phyloP scores from a whole-genome alignment of 2,329 filamentous ascomycete genomes.

The Neopestalotiopsis clavispora region DNA sequence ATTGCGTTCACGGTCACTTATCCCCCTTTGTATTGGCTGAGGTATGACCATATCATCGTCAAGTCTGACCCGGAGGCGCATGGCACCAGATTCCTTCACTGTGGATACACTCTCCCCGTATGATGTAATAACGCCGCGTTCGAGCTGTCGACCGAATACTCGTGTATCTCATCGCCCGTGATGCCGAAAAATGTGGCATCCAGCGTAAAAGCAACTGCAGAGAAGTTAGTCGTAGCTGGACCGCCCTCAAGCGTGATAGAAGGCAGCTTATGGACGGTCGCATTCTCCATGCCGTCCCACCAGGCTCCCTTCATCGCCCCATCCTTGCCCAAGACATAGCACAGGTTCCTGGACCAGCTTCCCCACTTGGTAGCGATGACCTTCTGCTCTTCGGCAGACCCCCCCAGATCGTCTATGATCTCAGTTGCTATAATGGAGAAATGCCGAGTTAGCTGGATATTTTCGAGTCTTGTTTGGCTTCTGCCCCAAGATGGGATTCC shows the following conservation, averaged over 20 bases:
- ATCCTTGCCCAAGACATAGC: constrained; percentile 5
- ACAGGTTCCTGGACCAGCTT: constrained; percentile 20
- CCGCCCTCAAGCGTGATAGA: constrained; percentile 19
- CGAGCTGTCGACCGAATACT: constrained; percentile 19
- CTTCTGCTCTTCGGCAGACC: constrained; percentile 17
- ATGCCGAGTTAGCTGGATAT: not conserved
- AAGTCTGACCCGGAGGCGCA: too few relatives aligned
- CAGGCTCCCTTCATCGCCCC: constrained; percentile 12
- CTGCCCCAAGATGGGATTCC: too few relatives aligned
- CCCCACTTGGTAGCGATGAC: constrained; percentile 24
- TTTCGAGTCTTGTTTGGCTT: not conserved
- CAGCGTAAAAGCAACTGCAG: constrained; percentile 27
- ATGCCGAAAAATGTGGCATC: constrained; percentile 29
- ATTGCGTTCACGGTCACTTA: too few relatives aligned
- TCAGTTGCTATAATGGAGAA: constrained; percentile 17
- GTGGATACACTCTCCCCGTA: constrained; percentile 25
- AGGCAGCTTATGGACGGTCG: not conserved
- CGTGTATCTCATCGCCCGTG: constrained; percentile 24
- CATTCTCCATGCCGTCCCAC: not conserved
- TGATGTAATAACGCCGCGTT: constrained; percentile 23
- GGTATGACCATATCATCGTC: too few relatives aligned
- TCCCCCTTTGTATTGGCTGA: too few relatives aligned
- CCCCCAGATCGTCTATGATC: constrained; percentile 12
- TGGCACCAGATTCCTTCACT: not conserved
- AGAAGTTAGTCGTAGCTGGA: constrained; percentile 24